Conservation (phyloP, 1,284 basidiomycete species). For the Caloboletus firmus region DNA sequence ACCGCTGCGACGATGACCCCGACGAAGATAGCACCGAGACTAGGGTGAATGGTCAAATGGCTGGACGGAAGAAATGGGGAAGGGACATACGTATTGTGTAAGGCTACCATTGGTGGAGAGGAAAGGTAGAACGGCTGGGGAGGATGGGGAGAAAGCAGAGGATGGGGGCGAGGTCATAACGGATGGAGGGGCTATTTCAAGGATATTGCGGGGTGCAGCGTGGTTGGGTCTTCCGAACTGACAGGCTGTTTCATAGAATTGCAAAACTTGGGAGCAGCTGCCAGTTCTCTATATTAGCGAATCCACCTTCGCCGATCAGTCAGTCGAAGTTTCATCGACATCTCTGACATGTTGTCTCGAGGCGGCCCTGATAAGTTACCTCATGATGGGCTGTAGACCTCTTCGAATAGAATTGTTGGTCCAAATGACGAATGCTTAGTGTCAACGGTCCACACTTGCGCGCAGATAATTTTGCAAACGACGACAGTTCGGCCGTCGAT, state of each 20-base stretch:
- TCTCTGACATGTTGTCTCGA: not conserved
- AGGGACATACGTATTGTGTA: conserved; percentile 22
- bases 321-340: not conserved
- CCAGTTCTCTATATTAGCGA: not conserved
- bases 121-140: not conserved
- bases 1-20: conserved; percentile 48
- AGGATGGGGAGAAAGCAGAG: not conserved
- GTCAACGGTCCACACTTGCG: not conserved
- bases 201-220: not conserved
- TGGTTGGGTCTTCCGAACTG: not conserved
- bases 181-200: conserved; percentile 1
- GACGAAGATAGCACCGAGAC: conserved; percentile 50
- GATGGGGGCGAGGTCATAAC: not conserved
- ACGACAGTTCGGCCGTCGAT: not conserved
- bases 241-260: not conserved
- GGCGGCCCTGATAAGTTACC: not conserved
- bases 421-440: not conserved
- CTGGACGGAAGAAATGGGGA: not conserved
- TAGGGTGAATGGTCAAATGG: conserved; percentile 17
- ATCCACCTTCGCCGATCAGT: not conserved
- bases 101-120: conserved; percentile 12
- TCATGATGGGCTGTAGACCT: not conserved
- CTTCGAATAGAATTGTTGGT: not conserved
- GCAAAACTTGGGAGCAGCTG: not conserved
- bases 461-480: not conserved